Base-by-base conservation (phyloP, 495 filamentous ascomycete species). In the Talaromyces liani region DNA sequence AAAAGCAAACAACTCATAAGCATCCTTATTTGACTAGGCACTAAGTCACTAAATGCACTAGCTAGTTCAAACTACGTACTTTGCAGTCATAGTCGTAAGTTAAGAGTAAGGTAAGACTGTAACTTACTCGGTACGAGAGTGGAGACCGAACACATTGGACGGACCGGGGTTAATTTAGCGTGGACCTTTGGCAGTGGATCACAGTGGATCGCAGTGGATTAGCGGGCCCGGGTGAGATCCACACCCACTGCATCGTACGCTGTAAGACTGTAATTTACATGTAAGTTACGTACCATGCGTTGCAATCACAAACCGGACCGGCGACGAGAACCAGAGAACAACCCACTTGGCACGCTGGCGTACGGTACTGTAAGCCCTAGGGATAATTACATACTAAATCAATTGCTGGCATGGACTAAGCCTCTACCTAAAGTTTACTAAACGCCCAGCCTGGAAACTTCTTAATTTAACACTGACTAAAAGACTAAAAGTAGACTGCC, bases 1-100 rank as follows among this genome's bases (percentile, higher is more conserved):
- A 54, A 54, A 54, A 54, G 53, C 53, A 56, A 56, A 25, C 53
- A 56, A 29, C 53, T 56, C 53, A 56, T 18, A 56, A 25, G 53
- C 53, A 56, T 56, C 53, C 20, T 54, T 20, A 54, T 54, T 54
- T 25, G 49, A 54, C 49, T 54, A 54, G 6, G 49, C 49, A 20
- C 18, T 25, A 22, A 27, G 27, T 27, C 27, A 27, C 27, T 1
- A 27, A 27, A 4, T 27, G n/a, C 25, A 27, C 25, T 27, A 27
- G 4, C 33, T 36, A 36, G 9, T 36, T 10, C 33, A 12, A 10
- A 36, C 36, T 54, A 22, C 18, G 27, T 27, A 5, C 27, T 27
- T 27, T 27, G 27, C 27, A 27, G 27, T 27, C 27, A 27, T 27
- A 27, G 27, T 27, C 27, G 27, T 27, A 27, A 27, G 27, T 27